Evolutionary conservation across 495 filamentous ascomycete genomes (phyloP).

Genomic region (Aspergillus steynii): DNA sequence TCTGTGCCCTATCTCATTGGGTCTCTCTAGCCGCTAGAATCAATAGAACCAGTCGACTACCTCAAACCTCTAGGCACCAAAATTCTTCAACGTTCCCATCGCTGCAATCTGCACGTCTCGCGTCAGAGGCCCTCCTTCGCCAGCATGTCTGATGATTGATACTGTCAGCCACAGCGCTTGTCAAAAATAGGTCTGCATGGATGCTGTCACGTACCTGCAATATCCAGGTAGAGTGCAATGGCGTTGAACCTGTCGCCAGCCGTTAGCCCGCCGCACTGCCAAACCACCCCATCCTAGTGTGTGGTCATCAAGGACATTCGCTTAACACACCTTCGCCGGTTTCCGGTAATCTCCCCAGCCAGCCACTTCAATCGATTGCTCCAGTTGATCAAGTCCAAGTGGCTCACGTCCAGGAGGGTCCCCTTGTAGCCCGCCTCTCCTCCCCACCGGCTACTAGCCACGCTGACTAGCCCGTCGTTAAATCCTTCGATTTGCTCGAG

Average conservation of each 20-base stretch:
- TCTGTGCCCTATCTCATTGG: not conserved
- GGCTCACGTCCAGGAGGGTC: conserved; percentile 82
- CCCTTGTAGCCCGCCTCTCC: conserved; percentile 70
- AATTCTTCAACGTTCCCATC: conserved; percentile 9
- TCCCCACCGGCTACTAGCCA: conserved; percentile 85
- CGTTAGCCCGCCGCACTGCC: conserved; percentile 11
- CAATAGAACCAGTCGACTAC: too few relatives aligned
- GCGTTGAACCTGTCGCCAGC: conserved; percentile 70
- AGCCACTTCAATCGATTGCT: conserved; percentile 79
- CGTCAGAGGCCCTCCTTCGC: conserved; percentile 39
- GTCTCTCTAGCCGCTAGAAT: not conserved
- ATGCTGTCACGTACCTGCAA: conserved; percentile 59
- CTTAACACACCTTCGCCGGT: conserved; percentile 59
- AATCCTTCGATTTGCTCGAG: conserved; percentile 71
- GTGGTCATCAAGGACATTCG: not conserved
- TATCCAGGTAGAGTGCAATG: conserved; percentile 90
- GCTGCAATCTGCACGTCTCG: conserved; percentile 2
- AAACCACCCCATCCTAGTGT: not conserved
- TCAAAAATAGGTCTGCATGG: not conserved
- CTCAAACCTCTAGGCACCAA: conserved; percentile 21
- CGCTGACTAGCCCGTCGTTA: conserved; percentile 93
- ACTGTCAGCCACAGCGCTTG: conserved; percentile 6
- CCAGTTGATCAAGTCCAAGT: conserved; percentile 96
- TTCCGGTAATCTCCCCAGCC: conserved; percentile 65
- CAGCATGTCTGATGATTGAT: conserved; percentile 32